Evolutionary conservation across 352 stramenopile species (phyloP).

Genomic region (Blastocystis sp.): DNA sequence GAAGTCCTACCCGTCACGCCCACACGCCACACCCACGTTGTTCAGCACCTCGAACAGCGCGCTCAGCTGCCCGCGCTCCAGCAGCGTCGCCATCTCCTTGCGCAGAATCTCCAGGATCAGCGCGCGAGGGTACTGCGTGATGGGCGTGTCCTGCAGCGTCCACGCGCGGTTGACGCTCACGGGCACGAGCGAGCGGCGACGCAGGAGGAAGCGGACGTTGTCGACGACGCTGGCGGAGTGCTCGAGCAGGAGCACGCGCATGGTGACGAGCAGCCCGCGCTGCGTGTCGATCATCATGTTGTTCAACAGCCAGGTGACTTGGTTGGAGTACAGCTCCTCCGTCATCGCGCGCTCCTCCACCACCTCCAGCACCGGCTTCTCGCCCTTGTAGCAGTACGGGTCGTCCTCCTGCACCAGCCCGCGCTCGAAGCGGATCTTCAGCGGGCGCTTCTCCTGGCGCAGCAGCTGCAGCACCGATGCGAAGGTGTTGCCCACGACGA

Average conservation of each 20-base stretch:
- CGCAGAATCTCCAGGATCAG: constrained; percentile 37
- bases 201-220: constrained; percentile 52
- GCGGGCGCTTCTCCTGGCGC: constrained; percentile 23
- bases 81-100: not conserved
- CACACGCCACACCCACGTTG: not conserved
- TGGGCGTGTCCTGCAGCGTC: constrained; percentile 5
- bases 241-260: not conserved
- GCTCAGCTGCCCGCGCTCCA: not conserved
- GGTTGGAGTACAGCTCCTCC: not conserved
- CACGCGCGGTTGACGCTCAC: constrained; percentile 5
- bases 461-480: constrained; percentile 37
- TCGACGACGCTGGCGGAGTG: not conserved
- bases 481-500: constrained; percentile 55
- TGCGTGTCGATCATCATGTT: constrained; percentile 21
- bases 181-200: constrained; percentile 17
- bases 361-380: constrained; percentile 13
- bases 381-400: constrained; percentile 47
- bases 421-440: constrained; percentile 49
- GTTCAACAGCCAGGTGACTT: not conserved
- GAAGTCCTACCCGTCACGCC: constrained; percentile 12
- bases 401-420: not conserved
- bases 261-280: not conserved
- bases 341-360: not conserved
- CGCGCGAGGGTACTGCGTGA: constrained; percentile 5
- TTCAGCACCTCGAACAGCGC: constrained; percentile 33